A percentile compares a stretch with the other conserved stretches of the same genome.
Evolutionary conservation across 768 basidiomycete genomes (phyloP).

Genomic region (Cyclocybe cylindracea): DNA sequence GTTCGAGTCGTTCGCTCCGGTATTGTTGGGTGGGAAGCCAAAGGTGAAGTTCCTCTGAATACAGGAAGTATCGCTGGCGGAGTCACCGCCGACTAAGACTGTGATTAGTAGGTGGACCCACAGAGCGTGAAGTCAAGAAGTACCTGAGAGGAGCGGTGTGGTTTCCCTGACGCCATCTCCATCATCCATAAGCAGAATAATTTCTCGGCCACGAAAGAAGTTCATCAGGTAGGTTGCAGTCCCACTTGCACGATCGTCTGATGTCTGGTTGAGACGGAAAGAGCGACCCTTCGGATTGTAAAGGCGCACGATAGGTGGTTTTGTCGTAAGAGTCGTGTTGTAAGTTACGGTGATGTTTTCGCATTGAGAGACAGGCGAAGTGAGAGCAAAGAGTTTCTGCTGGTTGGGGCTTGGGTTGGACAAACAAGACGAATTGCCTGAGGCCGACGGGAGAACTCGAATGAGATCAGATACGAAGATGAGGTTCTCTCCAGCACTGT

Average conservation of each 20-base stretch:
- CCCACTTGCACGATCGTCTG: slow-evolving; percentile 28
- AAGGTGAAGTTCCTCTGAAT: not conserved
- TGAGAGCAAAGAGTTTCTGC: slow-evolving; percentile 31
- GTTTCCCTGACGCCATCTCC: slow-evolving; percentile 38
- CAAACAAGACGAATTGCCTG: slow-evolving; percentile 43
- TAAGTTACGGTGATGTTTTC: slow-evolving; percentile 46
- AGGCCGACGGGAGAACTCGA: slow-evolving; percentile 39
- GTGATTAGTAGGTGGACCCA: not conserved
- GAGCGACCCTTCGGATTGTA: slow-evolving; percentile 38
- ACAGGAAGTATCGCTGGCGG: slow-evolving; percentile 22
- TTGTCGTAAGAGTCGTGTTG: slow-evolving; percentile 28
- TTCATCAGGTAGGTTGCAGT: slow-evolving; percentile 44
- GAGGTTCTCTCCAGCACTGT: slow-evolving; percentile 37
- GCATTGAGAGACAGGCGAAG: slow-evolving; percentile 44
- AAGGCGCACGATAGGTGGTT: slow-evolving; percentile 35
- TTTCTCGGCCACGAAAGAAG: slow-evolving; percentile 32
- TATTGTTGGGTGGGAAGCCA: too few species aligned
- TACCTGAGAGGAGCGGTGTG: slow-evolving; percentile 43
- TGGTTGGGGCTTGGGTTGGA: slow-evolving; percentile 11
- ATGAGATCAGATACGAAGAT: slow-evolving; percentile 51
- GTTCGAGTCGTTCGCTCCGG: too few species aligned
- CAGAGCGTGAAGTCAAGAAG: not conserved
- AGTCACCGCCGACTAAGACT: slow-evolving; percentile 32
- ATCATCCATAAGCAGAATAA: slow-evolving; percentile 48
- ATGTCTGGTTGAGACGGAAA: slow-evolving; percentile 24